Evolutionary conservation across 2,329 filamentous ascomycete species (phyloP), one percentile per base, ranked within the genome.

Genomic region (Arthrobotrys sphaeroides): DNA sequence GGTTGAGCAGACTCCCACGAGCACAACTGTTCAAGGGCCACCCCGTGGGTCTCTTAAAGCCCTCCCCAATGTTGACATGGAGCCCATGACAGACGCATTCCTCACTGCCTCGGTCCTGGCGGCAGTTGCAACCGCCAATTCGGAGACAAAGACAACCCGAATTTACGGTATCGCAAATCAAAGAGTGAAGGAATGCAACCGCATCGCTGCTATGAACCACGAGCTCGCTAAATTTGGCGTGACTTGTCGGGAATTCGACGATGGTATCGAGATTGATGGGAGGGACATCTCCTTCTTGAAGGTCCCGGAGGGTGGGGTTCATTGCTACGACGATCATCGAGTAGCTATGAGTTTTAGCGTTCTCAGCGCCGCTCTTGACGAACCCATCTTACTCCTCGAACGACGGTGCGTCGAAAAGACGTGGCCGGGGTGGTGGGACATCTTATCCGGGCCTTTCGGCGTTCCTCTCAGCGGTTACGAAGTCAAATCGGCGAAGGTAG

Each of bases 281-380:
- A 85, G 82, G 49, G 83, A 86, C 1, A 83, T 85, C 40, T 80
- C 81, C 13, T 82, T 84, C 5, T 81, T 91, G 16, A 82, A 82
- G 26, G 82, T 88, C 33, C 90, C 91, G 0, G 82, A 84, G n/a
- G 86, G 85, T 6, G 89, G 91, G 28, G 87, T 99, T 45, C 90
- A 91, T 84, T 98, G 94, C 84, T 99, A 98, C 79, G 95, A 99
- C 81, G 95, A 99, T 81, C 95, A 99, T 82, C 91, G 95, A 74
- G 93, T 99, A 10, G 95, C 95, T 22, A 99, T 99, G 93, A 97
- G 94, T 83, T 97, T 99, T 83, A 95, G 93, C 78, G 93, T 99
- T 5, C 85, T 99, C 13, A 89, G 93, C 10, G 84, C 92, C 16
- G 88, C 90, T 28, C 87, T 91, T 0, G 90, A 91, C 0, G 83